Percentiles rank a stretch among this genome's conserved stretches.
Evolutionary conservation across 257 asterid species (phyloP).

Genomic region (Primulina huaijiensis): DNA sequence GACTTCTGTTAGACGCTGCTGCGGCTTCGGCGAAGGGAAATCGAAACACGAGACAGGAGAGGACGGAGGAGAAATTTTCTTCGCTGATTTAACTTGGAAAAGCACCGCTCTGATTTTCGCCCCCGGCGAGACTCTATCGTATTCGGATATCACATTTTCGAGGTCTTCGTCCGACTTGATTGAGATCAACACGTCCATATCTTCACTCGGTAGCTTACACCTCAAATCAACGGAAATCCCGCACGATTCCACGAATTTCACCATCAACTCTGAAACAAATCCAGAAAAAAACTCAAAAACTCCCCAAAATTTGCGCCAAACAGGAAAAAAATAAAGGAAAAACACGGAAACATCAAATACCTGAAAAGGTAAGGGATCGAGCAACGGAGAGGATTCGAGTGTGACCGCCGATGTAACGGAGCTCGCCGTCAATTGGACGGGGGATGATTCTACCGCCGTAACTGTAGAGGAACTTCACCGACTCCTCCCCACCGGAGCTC

Average conservation of each 20-base stretch:
- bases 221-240: neutral
- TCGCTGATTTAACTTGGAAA: neutral
- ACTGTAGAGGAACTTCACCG: slow-evolving; percentile 75
- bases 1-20: neutral
- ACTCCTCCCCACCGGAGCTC: slow-evolving; percentile 1
- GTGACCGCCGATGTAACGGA: slow-evolving; percentile 75
- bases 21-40: neutral
- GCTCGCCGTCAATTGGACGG: slow-evolving; percentile 64
- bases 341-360: slow-evolving; percentile 17
- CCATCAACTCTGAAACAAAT: neutral
- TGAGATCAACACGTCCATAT: neutral
- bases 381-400: slow-evolving; percentile 75
- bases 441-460: slow-evolving; percentile 72
- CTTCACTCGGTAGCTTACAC: neutral
- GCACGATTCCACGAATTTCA: neutral
- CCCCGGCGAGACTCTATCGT: neutral
- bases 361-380: slow-evolving; percentile 37
- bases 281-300: neutral
- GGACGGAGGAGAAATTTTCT: neutral
- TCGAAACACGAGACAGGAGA: neutral
- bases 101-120: neutral
- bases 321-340: neutral
- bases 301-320: neutral
- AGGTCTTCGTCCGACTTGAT: neutral
- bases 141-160: neutral